phyloP scores from a whole-genome alignment of 2,329 filamentous ascomycete genomes.

The Xylaria sp. region DNA sequence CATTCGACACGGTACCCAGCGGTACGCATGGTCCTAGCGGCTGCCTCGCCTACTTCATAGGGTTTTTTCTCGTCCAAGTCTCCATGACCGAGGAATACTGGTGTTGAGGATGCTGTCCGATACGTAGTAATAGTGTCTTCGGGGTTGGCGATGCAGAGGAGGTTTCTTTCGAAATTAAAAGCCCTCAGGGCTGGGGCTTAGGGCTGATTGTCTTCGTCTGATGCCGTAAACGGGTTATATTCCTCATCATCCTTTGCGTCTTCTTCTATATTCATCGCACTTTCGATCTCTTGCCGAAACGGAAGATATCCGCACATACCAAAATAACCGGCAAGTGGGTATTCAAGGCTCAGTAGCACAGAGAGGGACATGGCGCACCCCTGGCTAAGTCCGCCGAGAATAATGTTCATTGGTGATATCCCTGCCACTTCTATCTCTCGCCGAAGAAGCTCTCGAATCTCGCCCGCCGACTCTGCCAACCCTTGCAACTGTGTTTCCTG shows the following conservation, averaged over 20 bases:
- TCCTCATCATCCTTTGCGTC: conserved; percentile 25
- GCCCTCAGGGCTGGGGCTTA: conserved; percentile 33
- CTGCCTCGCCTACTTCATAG: conserved; percentile 40
- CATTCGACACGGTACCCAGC: conserved; percentile 46
- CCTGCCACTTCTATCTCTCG: conserved; percentile 39
- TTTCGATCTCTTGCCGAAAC: conserved; percentile 45
- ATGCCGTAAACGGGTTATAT: conserved; percentile 17
- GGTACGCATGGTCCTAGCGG: conserved; percentile 38
- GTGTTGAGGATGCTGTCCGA: conserved; percentile 37
- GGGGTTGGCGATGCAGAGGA: conserved; percentile 36
- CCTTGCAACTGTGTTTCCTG: conserved; percentile 52
- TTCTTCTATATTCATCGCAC: conserved; percentile 29
- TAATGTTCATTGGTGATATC: conserved; percentile 46
- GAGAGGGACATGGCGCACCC: conserved; percentile 55
- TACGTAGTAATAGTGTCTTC: background rate
- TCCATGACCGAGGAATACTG: conserved; percentile 53
- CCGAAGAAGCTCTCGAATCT: conserved; percentile 44
- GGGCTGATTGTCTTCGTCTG: conserved; percentile 10
- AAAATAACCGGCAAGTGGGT: conserved; percentile 49
- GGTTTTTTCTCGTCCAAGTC: conserved; percentile 47
- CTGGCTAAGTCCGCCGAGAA: conserved; percentile 60
- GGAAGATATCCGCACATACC: conserved; percentile 56
- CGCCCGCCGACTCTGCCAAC: conserved; percentile 47
- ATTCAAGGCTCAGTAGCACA: conserved; percentile 48
- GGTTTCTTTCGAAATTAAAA: conserved; percentile 41